These are phyloP conservation scores for Trichoderma orchidacearum DNA, from an alignment of 495 filamentous ascomycete genomes.

Conservation along the genomic window DNA sequence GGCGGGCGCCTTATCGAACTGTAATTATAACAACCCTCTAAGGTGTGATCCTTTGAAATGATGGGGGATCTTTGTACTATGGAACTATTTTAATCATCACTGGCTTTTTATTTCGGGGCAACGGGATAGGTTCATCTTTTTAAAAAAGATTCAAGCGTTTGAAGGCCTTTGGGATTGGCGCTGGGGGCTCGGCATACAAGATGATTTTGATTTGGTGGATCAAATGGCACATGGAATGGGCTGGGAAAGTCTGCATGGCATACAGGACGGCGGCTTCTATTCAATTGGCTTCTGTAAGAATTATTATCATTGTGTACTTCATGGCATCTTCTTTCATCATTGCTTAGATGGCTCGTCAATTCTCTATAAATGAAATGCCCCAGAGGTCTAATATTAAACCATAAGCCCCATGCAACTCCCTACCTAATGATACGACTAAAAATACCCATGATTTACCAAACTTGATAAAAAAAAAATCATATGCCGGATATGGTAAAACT, in stretches of 20 bases:
- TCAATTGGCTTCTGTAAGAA: background rate
- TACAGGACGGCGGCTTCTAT: background rate
- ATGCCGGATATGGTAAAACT: slow-evolving; percentile 61
- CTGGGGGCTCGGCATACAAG: no score
- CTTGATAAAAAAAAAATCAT: slow-evolving; percentile 5
- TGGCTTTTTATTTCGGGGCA: no score
- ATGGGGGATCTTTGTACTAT: background rate
- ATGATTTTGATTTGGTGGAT: no score
- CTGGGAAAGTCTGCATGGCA: background rate
- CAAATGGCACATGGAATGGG: background rate
- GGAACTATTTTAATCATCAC: no score
- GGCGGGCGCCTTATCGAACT: background rate
- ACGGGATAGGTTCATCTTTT: no score
- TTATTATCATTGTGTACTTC: background rate
- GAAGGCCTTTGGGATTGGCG: no score
- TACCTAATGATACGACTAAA: no score
- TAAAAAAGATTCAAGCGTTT: no score
- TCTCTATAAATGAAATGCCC: background rate
- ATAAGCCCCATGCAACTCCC: background rate
- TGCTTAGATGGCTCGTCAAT: background rate
- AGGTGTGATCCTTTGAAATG: background rate
- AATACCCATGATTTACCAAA: no score
- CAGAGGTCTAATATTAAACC: background rate
- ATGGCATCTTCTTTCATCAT: background rate
- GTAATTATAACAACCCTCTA: background rate